Evolutionary conservation across 2,329 filamentous ascomycete species (phyloP).

Genomic region (Penicillium sp.): DNA sequence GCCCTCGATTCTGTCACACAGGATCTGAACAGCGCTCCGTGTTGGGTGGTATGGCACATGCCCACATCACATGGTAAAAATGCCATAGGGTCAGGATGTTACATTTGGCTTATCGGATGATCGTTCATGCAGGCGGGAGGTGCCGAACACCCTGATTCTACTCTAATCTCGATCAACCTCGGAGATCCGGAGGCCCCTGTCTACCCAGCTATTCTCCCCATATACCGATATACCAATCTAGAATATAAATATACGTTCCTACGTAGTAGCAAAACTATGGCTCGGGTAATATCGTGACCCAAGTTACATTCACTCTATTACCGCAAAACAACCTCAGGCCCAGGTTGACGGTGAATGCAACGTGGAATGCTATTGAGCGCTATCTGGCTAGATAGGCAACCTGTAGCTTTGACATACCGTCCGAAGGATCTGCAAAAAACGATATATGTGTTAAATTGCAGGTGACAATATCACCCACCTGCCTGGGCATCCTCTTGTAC

Average conservation of each 20-base stretch:
- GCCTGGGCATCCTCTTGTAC: too few relatives aligned
- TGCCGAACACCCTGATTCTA: not conserved
- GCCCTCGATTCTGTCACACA: not conserved
- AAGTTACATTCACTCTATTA: slow-evolving; percentile 6
- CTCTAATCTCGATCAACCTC: not conserved
- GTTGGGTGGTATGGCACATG: slow-evolving; percentile 11
- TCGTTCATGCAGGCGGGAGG: slow-evolving; percentile 13
- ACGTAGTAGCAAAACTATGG: too few relatives aligned
- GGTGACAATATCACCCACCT: slow-evolving; percentile 13
- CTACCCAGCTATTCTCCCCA: not conserved
- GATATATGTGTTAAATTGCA: not conserved
- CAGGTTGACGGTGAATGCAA: not conserved
- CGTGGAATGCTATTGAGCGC: not conserved
- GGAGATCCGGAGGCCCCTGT: not conserved
- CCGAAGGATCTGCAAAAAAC: slow-evolving; percentile 2
- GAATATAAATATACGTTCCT: not conserved
- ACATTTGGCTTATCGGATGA: slow-evolving; percentile 15
- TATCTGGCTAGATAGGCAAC: not conserved
- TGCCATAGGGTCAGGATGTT: slow-evolving; percentile 7
- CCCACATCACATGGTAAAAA: slow-evolving; percentile 14
- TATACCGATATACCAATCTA: not conserved
- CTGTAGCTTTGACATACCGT: slow-evolving; percentile 3
- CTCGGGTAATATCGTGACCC: not conserved
- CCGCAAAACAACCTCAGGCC: not conserved
- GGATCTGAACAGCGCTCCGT: not conserved